These are phyloP conservation scores for Albophoma yamanashiensis DNA, from an alignment of 2,329 filamentous ascomycete species.

Conservation along the genomic window DNA sequence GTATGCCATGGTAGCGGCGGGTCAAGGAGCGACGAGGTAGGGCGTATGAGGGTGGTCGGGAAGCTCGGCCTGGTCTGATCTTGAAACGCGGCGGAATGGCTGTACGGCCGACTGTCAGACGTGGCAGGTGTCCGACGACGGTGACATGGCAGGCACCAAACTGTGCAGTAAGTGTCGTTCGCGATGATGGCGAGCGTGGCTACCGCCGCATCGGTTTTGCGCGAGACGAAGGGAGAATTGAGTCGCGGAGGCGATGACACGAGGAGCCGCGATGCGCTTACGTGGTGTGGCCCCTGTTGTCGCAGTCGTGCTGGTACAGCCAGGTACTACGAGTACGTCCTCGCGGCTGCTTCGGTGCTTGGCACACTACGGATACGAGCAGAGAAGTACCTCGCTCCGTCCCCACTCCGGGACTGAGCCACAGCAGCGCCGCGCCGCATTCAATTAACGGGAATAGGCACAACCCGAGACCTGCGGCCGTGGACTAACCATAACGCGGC, in stretches of 20 bases:
- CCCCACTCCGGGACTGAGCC: not conserved
- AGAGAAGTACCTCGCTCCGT: not conserved
- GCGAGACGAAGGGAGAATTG: not conserved
- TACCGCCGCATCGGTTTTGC: not conserved
- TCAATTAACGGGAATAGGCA: conserved; percentile 11
- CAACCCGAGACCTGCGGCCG: conserved; percentile 3
- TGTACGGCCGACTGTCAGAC: not conserved
- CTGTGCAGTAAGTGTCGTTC: not conserved
- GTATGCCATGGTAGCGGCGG: conserved; percentile 53
- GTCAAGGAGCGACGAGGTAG: not conserved
- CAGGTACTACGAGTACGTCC: no score
- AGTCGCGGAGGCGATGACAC: not conserved
- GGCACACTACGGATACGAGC: not conserved
- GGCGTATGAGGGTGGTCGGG: not conserved
- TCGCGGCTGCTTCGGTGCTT: not conserved
- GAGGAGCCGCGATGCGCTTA: not conserved
- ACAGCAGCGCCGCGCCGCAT: conserved; percentile 4
- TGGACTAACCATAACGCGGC: conserved; percentile 17
- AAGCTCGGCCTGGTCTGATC: not conserved
- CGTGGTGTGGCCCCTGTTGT: not conserved
- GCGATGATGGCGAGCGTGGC: not conserved
- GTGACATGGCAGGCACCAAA: conserved; percentile 4
- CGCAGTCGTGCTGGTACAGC: not conserved
- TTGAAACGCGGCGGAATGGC: not conserved
- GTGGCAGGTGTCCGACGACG: not conserved